Base-by-base conservation (phyloP, 768 basidiomycete species). In the Aureoboletus auriporus region DNA sequence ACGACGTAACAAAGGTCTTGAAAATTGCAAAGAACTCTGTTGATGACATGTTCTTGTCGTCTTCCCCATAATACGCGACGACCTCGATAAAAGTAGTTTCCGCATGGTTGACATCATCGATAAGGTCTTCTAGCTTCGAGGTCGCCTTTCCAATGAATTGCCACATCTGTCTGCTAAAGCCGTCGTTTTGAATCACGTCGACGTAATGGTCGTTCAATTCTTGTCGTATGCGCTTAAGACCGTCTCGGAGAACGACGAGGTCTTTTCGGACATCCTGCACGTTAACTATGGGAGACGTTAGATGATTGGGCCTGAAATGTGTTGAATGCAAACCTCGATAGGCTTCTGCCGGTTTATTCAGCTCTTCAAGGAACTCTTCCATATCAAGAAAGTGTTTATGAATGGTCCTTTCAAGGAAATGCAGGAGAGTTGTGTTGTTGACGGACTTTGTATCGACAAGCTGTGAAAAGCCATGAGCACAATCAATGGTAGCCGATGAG, bases 361-460 rank as follows among this genome's bases (percentile, higher is more conserved):
- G 72, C 66, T 98, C 95, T 7, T 93, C 86, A 34, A 96, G 63
- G 68, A 98, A 99, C 5, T 74, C 77, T 60, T 90, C 86, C 78
- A 95, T 90, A 29, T 83, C 76, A 13, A 84, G 84, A 69, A 98
- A 96, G 57, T 94, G 84, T 59, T 86, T 89, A 27, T 83, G 74
- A 8, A 98, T 82, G 0, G 90, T 94, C 47, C 86, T 76, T 62
- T 96, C 94, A 41, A 97, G 68, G 75, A 97, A 98, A 68, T 98
- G 94, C 1, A 99, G 76, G 33, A 98, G 75, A 0, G 94, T 99
- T 11, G 89, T 92, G 50, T 94, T 95, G 61, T 93, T 87, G 37
- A 90, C 80, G 5, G 93, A 95, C 69, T 99, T 99, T 5, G 95
- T 99, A 63, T 99, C 96, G 34, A 96, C 95, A 45, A 99, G 76